Base-by-base conservation (phyloP, 306 rosid species). In the Cajanus cajan region DNA sequence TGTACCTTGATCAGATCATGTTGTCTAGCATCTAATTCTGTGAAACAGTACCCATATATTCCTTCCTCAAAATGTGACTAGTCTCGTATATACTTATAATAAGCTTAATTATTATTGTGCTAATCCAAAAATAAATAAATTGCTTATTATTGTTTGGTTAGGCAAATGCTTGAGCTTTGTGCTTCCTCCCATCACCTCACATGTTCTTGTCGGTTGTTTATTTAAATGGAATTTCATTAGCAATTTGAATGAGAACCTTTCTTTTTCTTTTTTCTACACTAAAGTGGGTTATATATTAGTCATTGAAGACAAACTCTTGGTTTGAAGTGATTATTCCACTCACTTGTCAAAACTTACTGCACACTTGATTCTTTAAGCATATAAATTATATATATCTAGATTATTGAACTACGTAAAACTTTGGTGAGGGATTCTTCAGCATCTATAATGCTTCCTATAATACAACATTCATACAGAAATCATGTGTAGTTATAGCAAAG, bases 11-110 rank as follows among this genome's bases (percentile, higher is more conserved):
- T 55, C 79, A 80, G 83, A 85, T 89, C 73, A 69, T 85, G 78
- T 65, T 80, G 84, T 86, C 85, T 82, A 74, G 75, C 52, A 59
- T 55, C 59, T 81, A 80, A 88, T 92, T 85, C 64, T 85, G 89
- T 61, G 44, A 58, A 48, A 47, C 31, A 71, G 19, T 65, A 51
- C 73, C 41, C 59, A 79, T 89, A 84, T 61, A 85, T 83, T 84
- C 82, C 77, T 69, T 78, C 65, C 33, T 82, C 55, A 80, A 72
- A 71, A 72, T 50, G 51, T 82, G 10, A 22, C 67, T 78, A 33
- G 39, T 58, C 18, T 28, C 59, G 68, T 18, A 68, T 51, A 59
- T 65, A 64, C 39, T 37, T 37, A 47, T 48, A 50, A 65, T 50
- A 19, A 47, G 40, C 52, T 28, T 28, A 28, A 28, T 72, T 72